Percentiles rank a stretch among this genome's conserved stretches.
Conservation (phyloP, 164 flowering plant species). For the Dillenia turbinata region DNA sequence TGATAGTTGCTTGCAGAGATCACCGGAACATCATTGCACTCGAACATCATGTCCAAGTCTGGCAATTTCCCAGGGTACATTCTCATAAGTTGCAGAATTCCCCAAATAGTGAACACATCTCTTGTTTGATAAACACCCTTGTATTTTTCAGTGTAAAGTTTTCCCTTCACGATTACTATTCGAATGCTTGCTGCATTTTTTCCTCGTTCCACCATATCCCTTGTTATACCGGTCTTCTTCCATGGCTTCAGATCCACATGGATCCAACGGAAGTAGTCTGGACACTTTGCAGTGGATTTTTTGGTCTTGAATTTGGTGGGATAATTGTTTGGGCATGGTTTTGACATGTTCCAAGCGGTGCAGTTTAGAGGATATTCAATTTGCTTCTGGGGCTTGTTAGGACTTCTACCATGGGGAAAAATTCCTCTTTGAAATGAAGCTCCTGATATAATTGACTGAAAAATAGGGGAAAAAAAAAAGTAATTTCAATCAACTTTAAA, state of each 20-base stretch:
- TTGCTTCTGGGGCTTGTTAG: neutral
- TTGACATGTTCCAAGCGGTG: neutral
- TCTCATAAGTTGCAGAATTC: slow-evolving; percentile 44
- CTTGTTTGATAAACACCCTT: slow-evolving; percentile 27
- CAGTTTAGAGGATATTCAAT: neutral
- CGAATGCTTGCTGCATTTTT: slow-evolving; percentile 22
- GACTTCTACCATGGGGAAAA: neutral
- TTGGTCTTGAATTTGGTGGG: neutral
- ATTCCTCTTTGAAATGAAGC: no score
- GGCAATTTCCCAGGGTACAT: slow-evolving; percentile 41
- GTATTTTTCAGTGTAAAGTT: slow-evolving; percentile 30
- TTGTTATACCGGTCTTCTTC: slow-evolving; percentile 36
- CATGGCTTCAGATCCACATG: slow-evolving; percentile 48
- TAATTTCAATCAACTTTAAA: no score
- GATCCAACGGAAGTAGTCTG: slow-evolving; percentile 55
- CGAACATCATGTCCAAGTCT: slow-evolving; percentile 47
- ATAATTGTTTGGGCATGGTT: slow-evolving; percentile 4
- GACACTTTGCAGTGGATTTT: slow-evolving; percentile 18
- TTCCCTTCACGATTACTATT: slow-evolving; percentile 29
- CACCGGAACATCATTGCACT: slow-evolving; percentile 33
- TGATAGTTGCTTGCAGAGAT: slow-evolving; percentile 10
- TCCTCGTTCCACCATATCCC: slow-evolving; percentile 36
- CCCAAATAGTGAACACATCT: slow-evolving; percentile 50
- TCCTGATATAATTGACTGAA: no score
- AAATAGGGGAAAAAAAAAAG: no score